Percentiles rank a stretch among this genome's conserved stretches.
These are phyloP conservation scores for Fusarium buharicum DNA, from an alignment of 2,329 filamentous ascomycete genomes.

Conservation along the genomic window DNA sequence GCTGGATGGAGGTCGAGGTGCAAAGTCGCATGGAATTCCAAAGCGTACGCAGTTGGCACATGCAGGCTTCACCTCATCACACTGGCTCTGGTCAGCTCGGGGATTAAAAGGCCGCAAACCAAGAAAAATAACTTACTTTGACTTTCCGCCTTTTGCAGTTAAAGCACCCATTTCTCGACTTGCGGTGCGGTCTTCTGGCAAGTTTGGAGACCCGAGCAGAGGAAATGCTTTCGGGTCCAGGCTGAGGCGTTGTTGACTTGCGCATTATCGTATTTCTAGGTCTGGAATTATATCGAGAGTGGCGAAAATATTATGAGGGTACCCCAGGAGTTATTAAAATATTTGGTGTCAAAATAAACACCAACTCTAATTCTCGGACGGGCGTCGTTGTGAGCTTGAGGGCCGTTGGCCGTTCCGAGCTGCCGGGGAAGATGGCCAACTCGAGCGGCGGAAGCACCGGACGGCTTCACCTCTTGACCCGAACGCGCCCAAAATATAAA, in stretches of 20 bases:
- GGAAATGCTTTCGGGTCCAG: constrained; percentile 39
- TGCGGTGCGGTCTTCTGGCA: constrained; percentile 46
- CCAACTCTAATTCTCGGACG: constrained; percentile 22
- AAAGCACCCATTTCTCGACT: constrained; percentile 47
- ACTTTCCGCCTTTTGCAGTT: constrained; percentile 49
- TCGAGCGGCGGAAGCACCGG: constrained; percentile 42
- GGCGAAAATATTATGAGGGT: constrained; percentile 3
- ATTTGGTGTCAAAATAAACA: constrained; percentile 8
- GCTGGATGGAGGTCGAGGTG: constrained; percentile 33
- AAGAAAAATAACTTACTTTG: constrained; percentile 39
- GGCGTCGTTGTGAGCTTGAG: constrained; percentile 29
- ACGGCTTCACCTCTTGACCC: constrained; percentile 38
- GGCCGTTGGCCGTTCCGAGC: constrained; percentile 22
- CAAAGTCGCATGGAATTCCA: constrained; percentile 46
- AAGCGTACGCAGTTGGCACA: constrained; percentile 49
- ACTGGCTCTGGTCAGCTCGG: constrained; percentile 40
- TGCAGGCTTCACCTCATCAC: constrained; percentile 48
- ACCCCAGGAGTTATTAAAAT: constrained; percentile 5
- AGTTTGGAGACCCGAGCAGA: constrained; percentile 43
- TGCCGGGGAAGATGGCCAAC: constrained; percentile 37
- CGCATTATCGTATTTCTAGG: constrained; percentile 14
- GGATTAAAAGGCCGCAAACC: not conserved
- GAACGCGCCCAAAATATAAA: constrained; percentile 27
- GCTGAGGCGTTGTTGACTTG: constrained; percentile 41
- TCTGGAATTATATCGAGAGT: constrained; percentile 6